phyloP scores from a whole-genome alignment of 257 asterid genomes.

The Voacanga thouarsii region DNA sequence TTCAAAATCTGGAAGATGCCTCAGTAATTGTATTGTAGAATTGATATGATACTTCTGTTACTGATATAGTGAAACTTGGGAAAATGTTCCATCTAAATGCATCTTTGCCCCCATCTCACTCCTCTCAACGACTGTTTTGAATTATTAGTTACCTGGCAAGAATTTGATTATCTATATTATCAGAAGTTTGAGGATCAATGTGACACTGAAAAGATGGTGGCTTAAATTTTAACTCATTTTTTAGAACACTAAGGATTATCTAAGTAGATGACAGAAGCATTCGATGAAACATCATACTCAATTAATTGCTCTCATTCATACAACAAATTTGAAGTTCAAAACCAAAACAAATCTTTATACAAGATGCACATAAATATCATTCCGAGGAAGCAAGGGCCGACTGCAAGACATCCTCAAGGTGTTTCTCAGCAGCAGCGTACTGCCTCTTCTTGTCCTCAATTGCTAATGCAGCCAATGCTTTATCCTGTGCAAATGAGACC shows the following conservation, averaged over 20 bases:
- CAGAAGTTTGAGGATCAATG: no score
- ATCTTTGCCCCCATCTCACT: no score
- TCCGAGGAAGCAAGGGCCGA: conserved; percentile 88
- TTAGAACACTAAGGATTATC: no score
- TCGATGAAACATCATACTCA: not conserved
- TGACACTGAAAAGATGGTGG: no score
- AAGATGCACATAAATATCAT: conserved; percentile 19
- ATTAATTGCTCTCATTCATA: not conserved
- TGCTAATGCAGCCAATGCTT: conserved; percentile 95
- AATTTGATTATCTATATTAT: no score
- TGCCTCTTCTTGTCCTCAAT: conserved; percentile 96
- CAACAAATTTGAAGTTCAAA: not conserved
- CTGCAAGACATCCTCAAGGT: conserved; percentile 94
- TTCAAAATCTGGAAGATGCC: no score
- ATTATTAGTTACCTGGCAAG: no score
- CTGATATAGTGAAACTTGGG: not conserved
- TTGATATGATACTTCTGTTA: not conserved
- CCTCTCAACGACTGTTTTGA: no score
- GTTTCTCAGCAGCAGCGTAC: conserved; percentile 91
- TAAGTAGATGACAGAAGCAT: not conserved
- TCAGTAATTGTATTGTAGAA: no score
- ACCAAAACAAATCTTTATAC: not conserved
- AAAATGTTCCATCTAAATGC: no score
- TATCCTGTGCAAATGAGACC: conserved; percentile 50
- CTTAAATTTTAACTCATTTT: no score